Base-by-base conservation (phyloP, 352 stramenopile genomes). In the Globisporangium middletonii region DNA sequence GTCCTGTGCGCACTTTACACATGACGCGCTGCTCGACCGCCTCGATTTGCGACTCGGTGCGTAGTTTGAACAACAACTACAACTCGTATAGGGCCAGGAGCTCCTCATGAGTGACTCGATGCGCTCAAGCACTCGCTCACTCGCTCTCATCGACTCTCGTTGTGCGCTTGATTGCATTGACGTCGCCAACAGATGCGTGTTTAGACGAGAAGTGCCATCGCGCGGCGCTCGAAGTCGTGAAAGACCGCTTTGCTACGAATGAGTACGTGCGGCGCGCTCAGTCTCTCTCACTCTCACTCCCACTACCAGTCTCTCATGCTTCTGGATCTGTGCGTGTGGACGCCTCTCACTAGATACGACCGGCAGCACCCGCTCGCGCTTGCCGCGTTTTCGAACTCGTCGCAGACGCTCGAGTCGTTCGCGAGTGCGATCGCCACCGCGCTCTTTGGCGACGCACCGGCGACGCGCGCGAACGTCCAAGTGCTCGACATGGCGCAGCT, bases 351-450 rank as follows among this genome's bases (percentile, higher is more conserved):
- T 35, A 72, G 65, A 44, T 68, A 83, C 42, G 75, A 86, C 63
- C 66, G 62, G 12, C 64, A 67, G 23, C 63, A 71, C 28, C 79
- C 79, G 4, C 63, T 89, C 54, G 73, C 79, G 38, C 62, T 89
- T 23, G 65, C 75, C 41, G 46, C 72, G 7, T 79, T 89, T 60
- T 85, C 77, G 19, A 80, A 82, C 44, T 77, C 71, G 19, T 69
- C 67, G 16, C 38, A 53, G 6, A 15, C 52, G 28, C 46, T 65
- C 37, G 46, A 65, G 16, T 15, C 59, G 16, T n/a, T 65, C 26
- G 45, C 53, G 1, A 46, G 53, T 28, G 59, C 59, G 3, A 50
- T 65, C 30, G 42, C 44, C 8, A 35, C 37, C 1, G 42, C 59
- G 18, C 59, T 65, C 7, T 60, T 65, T 16, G 53, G 52, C 15